Conservation (phyloP, 306 rosid genomes). For the Begonia fuchsioides region DNA sequence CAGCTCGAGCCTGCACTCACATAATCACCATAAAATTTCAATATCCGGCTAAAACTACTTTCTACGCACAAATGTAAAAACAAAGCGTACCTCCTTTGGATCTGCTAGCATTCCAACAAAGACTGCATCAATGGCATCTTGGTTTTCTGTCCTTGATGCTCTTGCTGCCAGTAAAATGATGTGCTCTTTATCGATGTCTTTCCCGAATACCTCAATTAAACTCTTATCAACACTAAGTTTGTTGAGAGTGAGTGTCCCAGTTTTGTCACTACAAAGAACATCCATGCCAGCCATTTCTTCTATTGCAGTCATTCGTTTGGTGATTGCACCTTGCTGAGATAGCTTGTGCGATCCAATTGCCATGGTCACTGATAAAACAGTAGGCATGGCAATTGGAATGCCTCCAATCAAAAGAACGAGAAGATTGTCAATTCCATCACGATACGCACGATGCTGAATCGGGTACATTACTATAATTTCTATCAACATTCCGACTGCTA, state of each 20-base stretch:
- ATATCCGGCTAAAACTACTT: background rate
- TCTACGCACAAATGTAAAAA: constrained; percentile 2
- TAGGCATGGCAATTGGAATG: constrained; percentile 98
- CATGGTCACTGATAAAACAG: constrained; percentile 96
- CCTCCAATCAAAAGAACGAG: constrained; percentile 97
- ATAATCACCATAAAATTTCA: background rate
- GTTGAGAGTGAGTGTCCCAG: constrained; percentile 95
- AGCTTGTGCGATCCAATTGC: constrained; percentile 98
- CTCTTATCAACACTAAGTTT: constrained; percentile 77
- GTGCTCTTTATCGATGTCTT: constrained; percentile 74
- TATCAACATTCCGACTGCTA: constrained; percentile 76
- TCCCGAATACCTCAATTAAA: constrained; percentile 72
- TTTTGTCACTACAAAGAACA: constrained; percentile 97
- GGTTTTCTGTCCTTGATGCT: constrained; percentile 88
- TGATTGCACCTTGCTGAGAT: constrained; percentile 95
- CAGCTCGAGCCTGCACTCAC: constrained; percentile 70
- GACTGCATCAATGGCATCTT: constrained; percentile 96
- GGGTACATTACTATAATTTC: constrained; percentile 96
- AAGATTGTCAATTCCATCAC: constrained; percentile 89
- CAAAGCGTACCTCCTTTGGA: constrained; percentile 66
- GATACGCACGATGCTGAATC: constrained; percentile 69
- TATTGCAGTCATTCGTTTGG: constrained; percentile 97
- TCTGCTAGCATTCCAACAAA: constrained; percentile 98
- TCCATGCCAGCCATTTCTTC: constrained; percentile 99
- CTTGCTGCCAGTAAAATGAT: constrained; percentile 83